phyloP scores from a whole-genome alignment of 1,284 basidiomycete species.

The Cronartium ribicola region DNA sequence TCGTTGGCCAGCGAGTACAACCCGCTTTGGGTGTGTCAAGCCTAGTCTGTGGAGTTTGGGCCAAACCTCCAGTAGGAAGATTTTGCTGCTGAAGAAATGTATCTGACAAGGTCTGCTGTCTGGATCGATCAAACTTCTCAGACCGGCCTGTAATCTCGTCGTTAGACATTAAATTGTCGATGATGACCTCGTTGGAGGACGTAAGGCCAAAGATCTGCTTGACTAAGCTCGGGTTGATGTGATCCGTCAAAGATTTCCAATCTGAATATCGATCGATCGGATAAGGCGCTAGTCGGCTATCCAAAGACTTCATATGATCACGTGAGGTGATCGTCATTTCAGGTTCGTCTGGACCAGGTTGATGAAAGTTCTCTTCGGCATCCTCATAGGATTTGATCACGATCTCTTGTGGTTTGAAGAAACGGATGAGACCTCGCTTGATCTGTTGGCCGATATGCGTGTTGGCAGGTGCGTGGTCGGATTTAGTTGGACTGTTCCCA shows the following conservation, averaged over 20 bases:
- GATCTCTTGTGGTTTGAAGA: slow-evolving; percentile 33
- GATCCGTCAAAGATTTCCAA: slow-evolving; percentile 26
- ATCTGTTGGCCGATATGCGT: slow-evolving; percentile 25
- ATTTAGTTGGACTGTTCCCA: neutral
- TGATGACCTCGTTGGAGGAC: slow-evolving; percentile 9
- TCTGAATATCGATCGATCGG: slow-evolving; percentile 11
- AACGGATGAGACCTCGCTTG: slow-evolving; percentile 13
- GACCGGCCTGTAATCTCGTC: slow-evolving; percentile 1
- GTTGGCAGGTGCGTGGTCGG: neutral
- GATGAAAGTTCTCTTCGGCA: neutral
- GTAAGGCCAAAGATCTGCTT: slow-evolving; percentile 16
- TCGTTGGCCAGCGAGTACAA: slow-evolving; percentile 44
- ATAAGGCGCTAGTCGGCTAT: slow-evolving; percentile 27
- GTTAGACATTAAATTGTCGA: slow-evolving; percentile 31
- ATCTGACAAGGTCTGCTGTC: neutral
- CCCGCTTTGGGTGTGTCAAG: slow-evolving; percentile 16
- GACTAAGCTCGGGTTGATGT: neutral
- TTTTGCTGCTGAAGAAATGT: neutral
- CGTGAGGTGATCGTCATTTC: slow-evolving; percentile 24
- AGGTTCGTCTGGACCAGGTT: neutral
- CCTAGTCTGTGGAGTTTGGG: neutral
- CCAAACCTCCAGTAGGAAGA: neutral
- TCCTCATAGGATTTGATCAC: slow-evolving; percentile 20
- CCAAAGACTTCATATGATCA: slow-evolving; percentile 32
- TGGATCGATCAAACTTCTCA: neutral